Evolutionary conservation across 2,329 filamentous ascomycete species (phyloP).

Genomic region (Aspergillus quadricinctus): DNA sequence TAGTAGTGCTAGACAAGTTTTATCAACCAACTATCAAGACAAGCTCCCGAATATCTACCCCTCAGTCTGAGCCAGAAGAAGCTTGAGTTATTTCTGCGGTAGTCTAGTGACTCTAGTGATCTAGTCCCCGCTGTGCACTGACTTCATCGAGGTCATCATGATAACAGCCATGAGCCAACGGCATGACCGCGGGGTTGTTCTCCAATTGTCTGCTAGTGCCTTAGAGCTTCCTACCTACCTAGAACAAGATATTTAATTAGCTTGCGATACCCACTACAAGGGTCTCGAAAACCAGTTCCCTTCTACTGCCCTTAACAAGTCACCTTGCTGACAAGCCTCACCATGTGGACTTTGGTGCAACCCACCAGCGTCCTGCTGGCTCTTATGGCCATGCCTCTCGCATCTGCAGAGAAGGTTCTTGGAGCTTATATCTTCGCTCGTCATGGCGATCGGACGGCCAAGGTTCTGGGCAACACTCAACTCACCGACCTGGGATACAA

Average conservation of each 20-base stretch:
- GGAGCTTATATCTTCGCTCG: constrained; percentile 85
- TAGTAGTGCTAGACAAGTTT: no score
- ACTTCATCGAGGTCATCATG: neutral
- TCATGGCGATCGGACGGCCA: constrained; percentile 83
- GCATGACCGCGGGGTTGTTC: neutral
- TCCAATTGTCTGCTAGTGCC: neutral
- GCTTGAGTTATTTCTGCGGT: no score
- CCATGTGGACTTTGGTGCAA: constrained; percentile 24
- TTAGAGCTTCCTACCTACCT: no score
- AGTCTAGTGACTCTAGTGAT: no score
- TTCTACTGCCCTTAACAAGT: neutral
- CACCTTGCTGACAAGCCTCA: constrained; percentile 1
- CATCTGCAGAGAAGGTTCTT: constrained; percentile 62
- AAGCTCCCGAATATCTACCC: neutral
- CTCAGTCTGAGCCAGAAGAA: neutral
- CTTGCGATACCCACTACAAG: neutral
- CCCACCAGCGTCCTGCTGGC: constrained; percentile 22
- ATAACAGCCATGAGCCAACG: neutral
- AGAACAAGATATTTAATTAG: neutral
- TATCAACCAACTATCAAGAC: neutral
- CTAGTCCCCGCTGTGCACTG: neutral
- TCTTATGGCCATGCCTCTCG: constrained; percentile 21
- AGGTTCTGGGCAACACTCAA: constrained; percentile 64
- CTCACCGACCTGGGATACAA: constrained; percentile 76
- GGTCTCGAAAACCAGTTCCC: neutral